Evolutionary conservation across 2,329 filamentous ascomycete genomes (phyloP).

Genomic region (Dissoconium aciculare): DNA sequence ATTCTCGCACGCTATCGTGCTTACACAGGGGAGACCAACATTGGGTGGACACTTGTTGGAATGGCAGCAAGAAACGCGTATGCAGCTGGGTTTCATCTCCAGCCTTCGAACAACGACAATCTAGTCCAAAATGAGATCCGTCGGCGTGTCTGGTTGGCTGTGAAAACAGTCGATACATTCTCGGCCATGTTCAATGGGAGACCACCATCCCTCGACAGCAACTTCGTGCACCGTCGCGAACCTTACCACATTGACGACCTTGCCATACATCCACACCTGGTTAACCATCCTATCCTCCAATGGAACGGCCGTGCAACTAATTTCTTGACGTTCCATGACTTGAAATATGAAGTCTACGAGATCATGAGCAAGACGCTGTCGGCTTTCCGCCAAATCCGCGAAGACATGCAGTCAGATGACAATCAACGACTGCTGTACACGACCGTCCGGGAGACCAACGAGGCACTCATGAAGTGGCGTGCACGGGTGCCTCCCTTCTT

Average conservation of each 20-base stretch:
- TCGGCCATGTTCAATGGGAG: background rate
- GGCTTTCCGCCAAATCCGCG: background rate
- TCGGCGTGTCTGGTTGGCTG: background rate
- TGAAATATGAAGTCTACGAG: background rate
- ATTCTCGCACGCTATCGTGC: slow-evolving; percentile 1
- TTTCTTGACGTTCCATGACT: background rate
- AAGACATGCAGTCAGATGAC: background rate
- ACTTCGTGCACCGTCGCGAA: background rate
- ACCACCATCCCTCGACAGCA: background rate
- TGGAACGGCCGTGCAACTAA: background rate
- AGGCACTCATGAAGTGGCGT: background rate
- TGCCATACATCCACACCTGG: background rate
- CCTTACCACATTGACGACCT: slow-evolving; percentile 1
- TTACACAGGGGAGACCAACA: background rate
- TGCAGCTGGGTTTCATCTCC: background rate
- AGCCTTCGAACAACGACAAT: background rate
- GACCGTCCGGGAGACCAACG: background rate
- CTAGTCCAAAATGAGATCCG: background rate
- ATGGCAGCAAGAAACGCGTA: background rate
- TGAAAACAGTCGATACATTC: background rate
- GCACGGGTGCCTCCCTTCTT: background rate
- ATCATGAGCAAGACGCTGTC: background rate
- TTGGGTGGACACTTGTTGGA: background rate
- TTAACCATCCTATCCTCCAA: background rate
- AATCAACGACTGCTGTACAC: background rate